Percentiles rank a stretch among this genome's conserved stretches.
These are phyloP conservation scores for Protea cynaroides DNA, from an alignment of 164 flowering plant genomes.

Conservation along the genomic window DNA sequence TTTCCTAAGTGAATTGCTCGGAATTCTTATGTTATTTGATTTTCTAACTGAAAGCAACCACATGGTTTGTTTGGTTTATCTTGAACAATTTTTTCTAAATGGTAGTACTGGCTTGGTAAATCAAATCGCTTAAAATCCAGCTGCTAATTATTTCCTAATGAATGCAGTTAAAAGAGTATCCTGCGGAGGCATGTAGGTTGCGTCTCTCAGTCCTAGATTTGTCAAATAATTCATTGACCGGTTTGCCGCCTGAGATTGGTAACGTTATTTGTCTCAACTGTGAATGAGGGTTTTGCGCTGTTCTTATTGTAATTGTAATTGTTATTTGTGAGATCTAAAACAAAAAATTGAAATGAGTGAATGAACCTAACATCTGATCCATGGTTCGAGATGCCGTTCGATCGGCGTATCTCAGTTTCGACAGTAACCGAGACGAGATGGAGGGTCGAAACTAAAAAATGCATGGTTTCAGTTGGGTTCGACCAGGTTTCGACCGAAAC, in stretches of 20 bases:
- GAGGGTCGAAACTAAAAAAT: no score
- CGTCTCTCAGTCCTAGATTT: conserved; percentile 74
- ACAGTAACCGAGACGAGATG: no score
- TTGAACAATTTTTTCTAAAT: background rate
- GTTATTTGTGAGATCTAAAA: background rate
- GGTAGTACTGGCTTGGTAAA: conserved; percentile 1
- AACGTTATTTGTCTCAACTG: conserved; percentile 15
- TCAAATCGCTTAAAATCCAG: background rate
- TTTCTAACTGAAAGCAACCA: background rate
- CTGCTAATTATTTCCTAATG: conserved; percentile 11
- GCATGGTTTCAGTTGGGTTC: no score
- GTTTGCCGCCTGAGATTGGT: conserved; percentile 91
- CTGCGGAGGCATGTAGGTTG: conserved; percentile 83
- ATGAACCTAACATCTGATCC: background rate
- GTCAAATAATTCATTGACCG: conserved; percentile 88
- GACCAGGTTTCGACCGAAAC: no score
- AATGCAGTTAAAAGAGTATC: conserved; percentile 80
- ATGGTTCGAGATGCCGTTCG: no score
- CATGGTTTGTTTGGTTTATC: background rate
- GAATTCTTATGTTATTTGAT: background rate
- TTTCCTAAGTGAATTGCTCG: background rate
- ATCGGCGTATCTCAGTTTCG: no score
- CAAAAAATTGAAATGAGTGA: background rate
- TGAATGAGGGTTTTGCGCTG: background rate
- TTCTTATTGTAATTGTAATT: background rate